Conservation (phyloP, 2,329 filamentous ascomycete genomes). For the Ascosphaera aggregata region DNA sequence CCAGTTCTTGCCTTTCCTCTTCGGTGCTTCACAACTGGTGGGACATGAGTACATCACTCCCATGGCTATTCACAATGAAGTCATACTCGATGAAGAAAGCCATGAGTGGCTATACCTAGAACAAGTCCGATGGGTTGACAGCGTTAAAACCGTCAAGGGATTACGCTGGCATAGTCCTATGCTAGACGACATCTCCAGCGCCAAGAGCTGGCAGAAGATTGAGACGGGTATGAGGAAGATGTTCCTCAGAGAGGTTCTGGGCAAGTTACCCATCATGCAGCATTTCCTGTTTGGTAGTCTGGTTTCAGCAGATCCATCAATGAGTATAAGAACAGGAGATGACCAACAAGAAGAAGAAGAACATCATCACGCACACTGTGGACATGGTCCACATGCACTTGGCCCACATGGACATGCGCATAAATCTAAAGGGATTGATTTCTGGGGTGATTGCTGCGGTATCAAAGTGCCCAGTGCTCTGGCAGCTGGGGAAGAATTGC, state of each 20-base stretch:
- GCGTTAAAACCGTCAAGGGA: slow-evolving; percentile 85
- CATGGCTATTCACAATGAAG: slow-evolving; percentile 63
- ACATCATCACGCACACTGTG: slow-evolving; percentile 44
- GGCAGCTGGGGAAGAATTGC: slow-evolving; percentile 72
- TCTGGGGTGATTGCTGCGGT: slow-evolving; percentile 91
- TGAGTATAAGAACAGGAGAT: slow-evolving; percentile 29
- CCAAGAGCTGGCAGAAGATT: slow-evolving; percentile 77
- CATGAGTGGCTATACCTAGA: slow-evolving; percentile 74
- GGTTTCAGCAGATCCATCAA: slow-evolving; percentile 55
- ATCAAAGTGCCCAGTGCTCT: slow-evolving; percentile 93
- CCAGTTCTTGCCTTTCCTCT: slow-evolving; percentile 87
- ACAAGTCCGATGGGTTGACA: slow-evolving; percentile 85
- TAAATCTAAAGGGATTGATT: slow-evolving; percentile 14
- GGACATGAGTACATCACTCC: slow-evolving; percentile 63
- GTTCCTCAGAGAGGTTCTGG: slow-evolving; percentile 82
- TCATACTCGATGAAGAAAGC: slow-evolving; percentile 68
- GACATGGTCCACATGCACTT: slow-evolving; percentile 9
- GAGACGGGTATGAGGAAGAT: slow-evolving; percentile 90
- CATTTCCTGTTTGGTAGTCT: slow-evolving; percentile 87
- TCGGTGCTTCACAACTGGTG: slow-evolving; percentile 74
- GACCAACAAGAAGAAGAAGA: slow-evolving; percentile 31
- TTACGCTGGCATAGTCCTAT: slow-evolving; percentile 93
- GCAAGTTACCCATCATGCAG: slow-evolving; percentile 94
- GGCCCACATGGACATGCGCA: slow-evolving; percentile 12
- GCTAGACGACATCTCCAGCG: slow-evolving; percentile 89